These are phyloP conservation scores for Fomitopsis schrenkii DNA, from an alignment of 1,284 basidiomycete species.

Conservation along the genomic window DNA sequence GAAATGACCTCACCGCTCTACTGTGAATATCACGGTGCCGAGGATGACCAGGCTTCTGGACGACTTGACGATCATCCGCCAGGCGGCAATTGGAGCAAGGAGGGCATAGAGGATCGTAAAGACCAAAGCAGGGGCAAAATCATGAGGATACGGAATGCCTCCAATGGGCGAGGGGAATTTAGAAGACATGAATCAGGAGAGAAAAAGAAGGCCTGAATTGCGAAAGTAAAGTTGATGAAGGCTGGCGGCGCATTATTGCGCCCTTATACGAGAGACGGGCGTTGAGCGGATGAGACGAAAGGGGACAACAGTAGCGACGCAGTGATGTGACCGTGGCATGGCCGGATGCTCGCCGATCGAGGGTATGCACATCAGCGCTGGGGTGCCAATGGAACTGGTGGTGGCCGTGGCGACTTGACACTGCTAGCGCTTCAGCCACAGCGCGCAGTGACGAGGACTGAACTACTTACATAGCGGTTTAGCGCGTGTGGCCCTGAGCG, in stretches of 20 bases:
- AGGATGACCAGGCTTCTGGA: not conserved
- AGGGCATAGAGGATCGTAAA: constrained; percentile 6
- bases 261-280: not conserved
- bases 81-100: not conserved
- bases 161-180: constrained; percentile 14
- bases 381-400: no score
- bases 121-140: constrained; percentile 11
- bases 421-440: no score
- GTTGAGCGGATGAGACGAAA: not conserved
- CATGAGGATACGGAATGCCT: constrained; percentile 10
- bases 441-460: no score
- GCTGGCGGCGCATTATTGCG: not conserved
- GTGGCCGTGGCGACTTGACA: no score
- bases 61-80: not conserved
- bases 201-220: not conserved
- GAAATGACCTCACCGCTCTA: not conserved
- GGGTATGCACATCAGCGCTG: no score
- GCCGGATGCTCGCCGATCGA: no score
- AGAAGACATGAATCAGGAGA: not conserved
- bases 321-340: not conserved
- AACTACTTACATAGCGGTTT: no score
- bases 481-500: no score
- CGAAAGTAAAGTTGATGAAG: not conserved
- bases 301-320: not conserved
- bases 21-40: not conserved